Conservation (phyloP, 2,329 filamentous ascomycete genomes). For the Thielaviopsis musarum region DNA sequence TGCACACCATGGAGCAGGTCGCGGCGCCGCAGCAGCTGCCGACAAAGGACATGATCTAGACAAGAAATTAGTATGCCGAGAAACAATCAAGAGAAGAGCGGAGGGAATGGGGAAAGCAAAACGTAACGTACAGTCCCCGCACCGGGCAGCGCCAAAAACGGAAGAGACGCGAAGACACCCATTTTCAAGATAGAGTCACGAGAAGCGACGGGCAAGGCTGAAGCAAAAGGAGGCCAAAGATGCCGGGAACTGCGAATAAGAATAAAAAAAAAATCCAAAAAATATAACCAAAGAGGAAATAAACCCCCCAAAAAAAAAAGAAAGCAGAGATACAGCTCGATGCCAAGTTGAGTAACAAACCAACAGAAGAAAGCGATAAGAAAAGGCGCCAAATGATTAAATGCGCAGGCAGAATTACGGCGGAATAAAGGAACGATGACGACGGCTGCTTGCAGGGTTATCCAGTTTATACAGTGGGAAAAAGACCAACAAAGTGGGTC, state of each 20-base stretch:
- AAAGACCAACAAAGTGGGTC: not conserved
- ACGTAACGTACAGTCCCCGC: slow-evolving; percentile 55
- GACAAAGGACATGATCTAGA: slow-evolving; percentile 55
- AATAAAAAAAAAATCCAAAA: not conserved
- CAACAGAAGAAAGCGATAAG: not conserved
- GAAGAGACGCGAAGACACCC: slow-evolving; percentile 83
- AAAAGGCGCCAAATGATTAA: not conserved
- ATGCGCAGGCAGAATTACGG: too few relatives aligned
- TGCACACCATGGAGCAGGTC: slow-evolving; percentile 90
- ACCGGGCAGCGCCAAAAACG: slow-evolving; percentile 76
- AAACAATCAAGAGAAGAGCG: not conserved
- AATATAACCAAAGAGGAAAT: not conserved
- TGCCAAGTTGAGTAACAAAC: not conserved
- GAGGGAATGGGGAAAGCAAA: not conserved
- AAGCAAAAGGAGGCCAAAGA: not conserved
- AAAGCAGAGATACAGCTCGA: not conserved
- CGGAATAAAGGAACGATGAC: not conserved
- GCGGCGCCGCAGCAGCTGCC: slow-evolving; percentile 93
- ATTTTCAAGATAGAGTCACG: slow-evolving; percentile 30
- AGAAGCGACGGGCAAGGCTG: not conserved
- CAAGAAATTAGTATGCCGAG: not conserved
- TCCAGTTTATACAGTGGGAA: too few relatives aligned
- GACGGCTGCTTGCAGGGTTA: not conserved
- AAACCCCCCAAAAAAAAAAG: not conserved
- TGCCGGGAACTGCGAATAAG: not conserved